Base-by-base conservation (phyloP, 352 stramenopile genomes). In the Phytophthora nicotianae region DNA sequence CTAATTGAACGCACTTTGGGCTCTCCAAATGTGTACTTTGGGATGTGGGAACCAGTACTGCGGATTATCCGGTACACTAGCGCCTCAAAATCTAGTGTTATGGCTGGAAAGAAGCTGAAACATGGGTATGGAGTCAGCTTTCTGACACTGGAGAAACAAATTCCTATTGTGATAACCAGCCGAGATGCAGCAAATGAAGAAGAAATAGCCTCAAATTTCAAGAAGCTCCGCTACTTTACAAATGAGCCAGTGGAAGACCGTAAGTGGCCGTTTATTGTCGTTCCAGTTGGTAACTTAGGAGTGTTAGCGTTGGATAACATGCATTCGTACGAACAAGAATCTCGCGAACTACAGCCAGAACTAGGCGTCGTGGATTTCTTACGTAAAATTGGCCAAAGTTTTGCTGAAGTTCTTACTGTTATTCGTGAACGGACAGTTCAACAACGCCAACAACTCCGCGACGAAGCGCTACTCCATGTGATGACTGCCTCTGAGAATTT, bases 351-450 rank as follows among this genome's bases (percentile, higher is more conserved):
- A 0, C 82, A 91, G 17, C 86, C 86, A 14, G 86, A 95, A 62
- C 68, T 91, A 11, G 86, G 86, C 0, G 47, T 95, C 11, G 74
- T 93, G n/a, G 86, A 95, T 52, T 93, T 90, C 48, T 50, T 95
- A 9, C 65, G 69, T 8, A 77, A 74, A 38, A 62, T 87, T 11
- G 79, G 69, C 0, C 67, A 68, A 59, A 62, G 55, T 57, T 72
- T 72, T 5, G 58, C 41, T 8, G 52, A 72, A 13, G 49, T 65
- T 2, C 40, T 72, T 27, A n/a, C 49, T 16, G 52, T 50, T 23
- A 59, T 45, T 38, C 59, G 58, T 3, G 65, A 62, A 33, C 29
- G 58, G 14, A 69, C 41, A 3, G 8, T 40, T 26, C 16, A 37
- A 17, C 40, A 58, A 10, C 65, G 65, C 2, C 58, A 69, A 16